Evolutionary conservation across 2,329 filamentous ascomycete genomes (phyloP).

Genomic region (Escovopsis weberi): DNA sequence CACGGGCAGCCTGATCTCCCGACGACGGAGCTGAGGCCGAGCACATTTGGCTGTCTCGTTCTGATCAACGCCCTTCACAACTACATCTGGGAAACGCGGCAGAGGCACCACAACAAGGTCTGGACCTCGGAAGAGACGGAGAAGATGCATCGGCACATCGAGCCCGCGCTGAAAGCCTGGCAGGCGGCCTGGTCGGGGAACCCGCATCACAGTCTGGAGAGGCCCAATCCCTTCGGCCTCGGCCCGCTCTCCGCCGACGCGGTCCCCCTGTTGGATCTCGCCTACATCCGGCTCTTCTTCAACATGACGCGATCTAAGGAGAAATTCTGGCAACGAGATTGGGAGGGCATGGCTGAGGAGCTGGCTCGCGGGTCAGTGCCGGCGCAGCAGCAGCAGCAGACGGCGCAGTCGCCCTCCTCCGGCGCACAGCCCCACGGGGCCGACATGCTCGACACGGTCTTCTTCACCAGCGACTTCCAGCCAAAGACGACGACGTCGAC

Average conservation of each 20-base stretch:
- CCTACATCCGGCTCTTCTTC: conserved; percentile 84
- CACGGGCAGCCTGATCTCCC: conserved; percentile 26
- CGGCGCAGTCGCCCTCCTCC: conserved; percentile 30
- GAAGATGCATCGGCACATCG: conserved; percentile 89
- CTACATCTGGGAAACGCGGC: conserved; percentile 95
- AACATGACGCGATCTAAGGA: conserved; percentile 88
- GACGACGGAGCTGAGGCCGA: conserved; percentile 57
- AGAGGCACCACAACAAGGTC: conserved; percentile 71
- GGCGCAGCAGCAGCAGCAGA: conserved; percentile 34
- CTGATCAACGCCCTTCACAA: conserved; percentile 93
- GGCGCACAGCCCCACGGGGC: conserved; percentile 27
- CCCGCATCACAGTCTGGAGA: conserved; percentile 67
- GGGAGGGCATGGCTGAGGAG: conserved; percentile 81
- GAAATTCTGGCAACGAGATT: conserved; percentile 87
- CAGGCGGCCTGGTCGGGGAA: conserved; percentile 84
- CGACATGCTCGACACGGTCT: conserved; percentile 32
- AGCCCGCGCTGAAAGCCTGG: conserved; percentile 88
- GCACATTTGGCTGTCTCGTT: conserved; percentile 81
- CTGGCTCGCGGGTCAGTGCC: conserved; percentile 65
- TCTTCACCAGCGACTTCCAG: conserved; percentile 36
- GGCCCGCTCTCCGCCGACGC: conserved; percentile 80
- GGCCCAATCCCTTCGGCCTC: conserved; percentile 68
- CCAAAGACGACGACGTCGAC: conserved; percentile 25
- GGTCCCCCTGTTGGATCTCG: conserved; percentile 79
- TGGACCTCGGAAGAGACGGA: conserved; percentile 92